Conservation (phyloP, 345 rosid species). For the Noccaea caerulescens region DNA sequence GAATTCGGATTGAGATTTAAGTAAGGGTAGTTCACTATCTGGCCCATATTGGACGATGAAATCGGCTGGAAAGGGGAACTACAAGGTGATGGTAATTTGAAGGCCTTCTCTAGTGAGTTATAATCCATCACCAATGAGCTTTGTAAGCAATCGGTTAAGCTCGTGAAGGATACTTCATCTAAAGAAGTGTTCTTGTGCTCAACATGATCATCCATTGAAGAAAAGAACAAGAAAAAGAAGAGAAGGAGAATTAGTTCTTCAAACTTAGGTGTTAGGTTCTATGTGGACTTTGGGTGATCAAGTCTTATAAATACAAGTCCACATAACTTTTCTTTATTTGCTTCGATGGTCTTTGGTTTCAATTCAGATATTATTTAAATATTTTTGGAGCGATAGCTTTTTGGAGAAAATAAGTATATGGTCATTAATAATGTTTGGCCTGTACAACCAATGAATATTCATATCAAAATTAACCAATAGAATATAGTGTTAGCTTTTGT, state of each 20-base stretch:
- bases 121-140: constrained; percentile 36
- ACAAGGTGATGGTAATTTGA: constrained; percentile 27
- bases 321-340: constrained; percentile 30
- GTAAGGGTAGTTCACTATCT: constrained; percentile 17
- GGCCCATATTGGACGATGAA: constrained; percentile 28
- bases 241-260: constrained; percentile 16
- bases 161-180: constrained; percentile 34
- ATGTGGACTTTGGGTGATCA: constrained; percentile 44
- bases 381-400: background rate
- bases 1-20: constrained; percentile 45
- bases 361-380: constrained; percentile 1
- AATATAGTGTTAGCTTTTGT: background rate
- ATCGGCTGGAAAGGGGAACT: constrained; percentile 21
- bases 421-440: background rate
- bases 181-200: constrained; percentile 31
- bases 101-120: constrained; percentile 35
- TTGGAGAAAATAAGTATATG: background rate
- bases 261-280: constrained; percentile 32
- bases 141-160: constrained; percentile 40
- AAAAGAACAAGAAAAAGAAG: constrained; percentile 12
- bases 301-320: constrained; percentile 45
- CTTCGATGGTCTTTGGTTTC: constrained; percentile 18
- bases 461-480: background rate
- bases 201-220: constrained; percentile 27
- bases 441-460: background rate